Conservation (phyloP, 2,329 filamentous ascomycete genomes). For the Alternaria incomplexa region DNA sequence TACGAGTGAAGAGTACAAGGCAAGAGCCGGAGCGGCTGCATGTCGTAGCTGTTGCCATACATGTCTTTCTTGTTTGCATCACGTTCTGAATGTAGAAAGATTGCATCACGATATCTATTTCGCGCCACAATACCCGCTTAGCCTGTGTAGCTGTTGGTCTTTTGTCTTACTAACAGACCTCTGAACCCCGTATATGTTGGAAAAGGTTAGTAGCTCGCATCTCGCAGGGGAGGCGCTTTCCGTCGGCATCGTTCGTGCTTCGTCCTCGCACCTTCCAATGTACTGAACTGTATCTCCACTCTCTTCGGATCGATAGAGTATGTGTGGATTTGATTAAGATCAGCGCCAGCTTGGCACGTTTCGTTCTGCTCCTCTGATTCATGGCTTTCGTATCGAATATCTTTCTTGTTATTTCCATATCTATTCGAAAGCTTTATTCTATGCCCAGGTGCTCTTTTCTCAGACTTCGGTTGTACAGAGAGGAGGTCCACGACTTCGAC, state of each 20-base stretch:
- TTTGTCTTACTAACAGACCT: too few species aligned
- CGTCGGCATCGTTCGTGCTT: background rate
- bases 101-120: too few species aligned
- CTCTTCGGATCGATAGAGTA: background rate
- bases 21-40: too few species aligned
- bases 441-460: background rate
- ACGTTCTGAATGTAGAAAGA: too few species aligned
- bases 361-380: accelerated
- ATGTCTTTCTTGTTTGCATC: too few species aligned
- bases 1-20: too few species aligned
- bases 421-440: background rate
- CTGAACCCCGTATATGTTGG: background rate
- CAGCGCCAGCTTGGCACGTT: background rate
- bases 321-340: background rate
- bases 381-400: background rate
- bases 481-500: background rate
- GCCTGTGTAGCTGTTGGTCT: too few species aligned
- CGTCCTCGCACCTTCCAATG: background rate
- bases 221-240: background rate
- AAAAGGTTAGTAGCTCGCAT: background rate
- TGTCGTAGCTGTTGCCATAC: too few species aligned
- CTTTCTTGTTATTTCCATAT: background rate
- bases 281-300: background rate
- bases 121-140: too few species aligned
- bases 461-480: background rate